A percentile compares a stretch with the other conserved stretches of the same genome.
Conservation (phyloP, 345 rosid species). For the Microthlaspi erraticum region DNA sequence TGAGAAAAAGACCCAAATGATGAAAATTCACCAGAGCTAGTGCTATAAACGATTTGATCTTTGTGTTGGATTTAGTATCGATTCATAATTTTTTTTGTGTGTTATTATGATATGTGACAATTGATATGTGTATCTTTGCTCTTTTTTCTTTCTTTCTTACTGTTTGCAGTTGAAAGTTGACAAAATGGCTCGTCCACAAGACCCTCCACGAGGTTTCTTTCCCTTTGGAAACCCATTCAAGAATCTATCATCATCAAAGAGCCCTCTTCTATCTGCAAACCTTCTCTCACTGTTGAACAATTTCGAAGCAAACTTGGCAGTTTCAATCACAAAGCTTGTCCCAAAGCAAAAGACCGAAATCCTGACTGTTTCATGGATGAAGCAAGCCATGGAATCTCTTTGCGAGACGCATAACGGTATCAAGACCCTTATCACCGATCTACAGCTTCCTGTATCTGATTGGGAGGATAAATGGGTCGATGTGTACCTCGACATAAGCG, state of each 20-base stretch:
- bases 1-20: neutral
- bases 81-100: neutral
- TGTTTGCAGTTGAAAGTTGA: conserved; percentile 23
- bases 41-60: neutral
- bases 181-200: conserved; percentile 42
- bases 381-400: conserved; percentile 43
- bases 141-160: neutral
- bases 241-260: conserved; percentile 45
- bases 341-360: conserved; percentile 40
- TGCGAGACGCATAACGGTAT: conserved; percentile 39
- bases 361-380: conserved; percentile 49
- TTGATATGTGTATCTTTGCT: conserved; percentile 11
- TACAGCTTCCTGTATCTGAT: conserved; percentile 44
- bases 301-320: conserved; percentile 42
- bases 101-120: neutral
- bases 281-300: conserved; percentile 37
- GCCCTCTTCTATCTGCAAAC: conserved; percentile 25
- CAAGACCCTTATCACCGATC: conserved; percentile 43
- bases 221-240: conserved; percentile 48
- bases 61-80: conserved; percentile 1
- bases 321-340: conserved; percentile 34
- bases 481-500: conserved; percentile 44
- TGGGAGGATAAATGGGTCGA: conserved; percentile 52
- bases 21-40: neutral
- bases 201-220: conserved; percentile 45